These are phyloP conservation scores for Peniophora sp. DNA, from an alignment of 1,284 basidiomycete species.

Conservation along the genomic window DNA sequence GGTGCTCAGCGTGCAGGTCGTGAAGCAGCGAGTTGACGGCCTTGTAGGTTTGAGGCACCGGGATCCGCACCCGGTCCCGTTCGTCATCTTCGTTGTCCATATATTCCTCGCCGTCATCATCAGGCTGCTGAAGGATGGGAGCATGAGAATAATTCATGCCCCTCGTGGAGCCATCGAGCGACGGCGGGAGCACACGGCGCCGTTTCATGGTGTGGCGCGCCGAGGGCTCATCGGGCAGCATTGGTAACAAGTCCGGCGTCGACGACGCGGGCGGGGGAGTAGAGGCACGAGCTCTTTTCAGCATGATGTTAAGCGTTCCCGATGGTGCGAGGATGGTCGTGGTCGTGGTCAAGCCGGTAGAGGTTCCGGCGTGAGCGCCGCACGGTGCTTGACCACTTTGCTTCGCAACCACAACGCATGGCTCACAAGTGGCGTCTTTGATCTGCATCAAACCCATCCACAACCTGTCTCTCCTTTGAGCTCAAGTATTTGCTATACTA, in stretches of 20 bases:
- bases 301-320: conserved; percentile 31
- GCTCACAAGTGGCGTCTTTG: too few relatives aligned
- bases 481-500: too few relatives aligned
- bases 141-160: conserved; percentile 5
- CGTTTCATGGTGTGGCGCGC: conserved; percentile 19
- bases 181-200: conserved; percentile 21
- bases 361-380: too few relatives aligned
- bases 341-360: neutral
- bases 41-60: conserved; percentile 35
- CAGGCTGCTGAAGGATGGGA: conserved; percentile 1
- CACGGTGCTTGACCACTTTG: too few relatives aligned
- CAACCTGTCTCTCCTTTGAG: too few relatives aligned
- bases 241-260: conserved; percentile 6
- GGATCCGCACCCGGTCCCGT: neutral
- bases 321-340: conserved; percentile 11
- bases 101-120: conserved; percentile 26
- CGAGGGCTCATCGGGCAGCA: conserved; percentile 3
- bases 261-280: conserved; percentile 27
- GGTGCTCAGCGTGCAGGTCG: conserved; percentile 58
- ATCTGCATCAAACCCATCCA: too few relatives aligned
- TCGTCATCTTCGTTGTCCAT: conserved; percentile 18
- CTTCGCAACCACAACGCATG: too few relatives aligned
- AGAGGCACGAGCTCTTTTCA: conserved; percentile 56
- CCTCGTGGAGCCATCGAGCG: conserved; percentile 11
- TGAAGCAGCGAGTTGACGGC: conserved; percentile 54